Evolutionary conservation across 1,139 yeast species (phyloP).

Genomic region (Diutina ranongensis): DNA sequence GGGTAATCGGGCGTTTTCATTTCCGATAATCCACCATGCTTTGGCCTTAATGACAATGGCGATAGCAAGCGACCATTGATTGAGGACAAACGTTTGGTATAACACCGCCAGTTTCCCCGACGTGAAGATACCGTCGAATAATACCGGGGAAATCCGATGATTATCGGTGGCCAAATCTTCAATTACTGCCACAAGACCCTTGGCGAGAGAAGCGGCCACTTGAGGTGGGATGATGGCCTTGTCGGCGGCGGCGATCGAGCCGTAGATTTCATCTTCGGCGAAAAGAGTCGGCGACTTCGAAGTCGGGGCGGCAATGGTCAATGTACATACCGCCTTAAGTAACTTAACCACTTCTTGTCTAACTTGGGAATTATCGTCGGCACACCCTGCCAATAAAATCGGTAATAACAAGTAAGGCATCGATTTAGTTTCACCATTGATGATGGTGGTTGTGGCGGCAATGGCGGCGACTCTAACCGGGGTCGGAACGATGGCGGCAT

Average conservation of each 20-base stretch:
- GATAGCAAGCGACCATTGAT: slow-evolving; percentile 29
- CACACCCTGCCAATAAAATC: slow-evolving; percentile 24
- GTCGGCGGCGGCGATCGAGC: slow-evolving; percentile 26
- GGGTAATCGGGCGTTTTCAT: slow-evolving; percentile 11
- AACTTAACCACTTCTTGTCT: slow-evolving; percentile 19
- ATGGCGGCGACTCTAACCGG: slow-evolving; percentile 36
- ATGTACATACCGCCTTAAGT: slow-evolving; percentile 10
- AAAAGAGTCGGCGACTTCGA: slow-evolving; percentile 16
- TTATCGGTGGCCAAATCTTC: slow-evolving; percentile 16
- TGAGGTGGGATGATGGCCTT: slow-evolving; percentile 52
- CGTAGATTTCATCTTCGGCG: slow-evolving; percentile 31
- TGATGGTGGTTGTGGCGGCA: neutral
- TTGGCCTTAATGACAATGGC: slow-evolving; percentile 23
- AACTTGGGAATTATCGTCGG: slow-evolving; percentile 19
- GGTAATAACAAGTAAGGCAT: slow-evolving; percentile 25
- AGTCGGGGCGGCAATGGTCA: slow-evolving; percentile 13
- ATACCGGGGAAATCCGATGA: neutral
- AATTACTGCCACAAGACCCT: slow-evolving; percentile 23
- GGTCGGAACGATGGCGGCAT: slow-evolving; percentile 47
- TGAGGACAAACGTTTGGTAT: slow-evolving; percentile 28
- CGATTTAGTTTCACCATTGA: neutral
- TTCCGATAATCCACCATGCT: slow-evolving; percentile 23
- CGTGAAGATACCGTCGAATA: slow-evolving; percentile 10
- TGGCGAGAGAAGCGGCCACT: slow-evolving; percentile 42
- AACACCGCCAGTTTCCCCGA: slow-evolving; percentile 23